A percentile compares a stretch with the other conserved stretches of the same genome.
Evolutionary conservation across 768 basidiomycete species (phyloP).

Genomic region (Hypsizygus marmoreus): DNA sequence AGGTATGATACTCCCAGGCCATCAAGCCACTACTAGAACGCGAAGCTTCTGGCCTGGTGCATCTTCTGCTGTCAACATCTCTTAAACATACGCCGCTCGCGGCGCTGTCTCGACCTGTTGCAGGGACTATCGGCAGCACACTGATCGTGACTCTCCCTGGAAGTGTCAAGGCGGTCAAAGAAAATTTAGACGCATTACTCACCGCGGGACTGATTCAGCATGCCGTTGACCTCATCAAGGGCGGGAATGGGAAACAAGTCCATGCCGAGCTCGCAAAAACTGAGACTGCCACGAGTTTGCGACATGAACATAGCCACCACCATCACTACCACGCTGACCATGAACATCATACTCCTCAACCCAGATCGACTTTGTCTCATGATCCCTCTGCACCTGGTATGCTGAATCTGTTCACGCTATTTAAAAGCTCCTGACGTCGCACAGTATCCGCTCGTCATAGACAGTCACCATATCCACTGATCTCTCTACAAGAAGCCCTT

Average conservation of each 20-base stretch:
- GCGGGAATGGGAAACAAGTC: conserved; percentile 62
- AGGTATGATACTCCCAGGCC: conserved; percentile 40
- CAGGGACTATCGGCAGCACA: conserved; percentile 66
- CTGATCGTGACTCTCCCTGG: conserved; percentile 84
- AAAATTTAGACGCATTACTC: conserved; percentile 69
- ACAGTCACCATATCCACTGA: conserved; percentile 73
- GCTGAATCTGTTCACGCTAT: conserved; percentile 17
- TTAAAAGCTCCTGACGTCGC: neutral
- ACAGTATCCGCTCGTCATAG: conserved; percentile 75
- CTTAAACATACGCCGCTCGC: conserved; percentile 77
- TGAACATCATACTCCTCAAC: conserved; percentile 47
- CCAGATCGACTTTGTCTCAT: conserved; percentile 62
- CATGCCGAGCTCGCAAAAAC: conserved; percentile 51
- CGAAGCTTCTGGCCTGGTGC: conserved; percentile 69
- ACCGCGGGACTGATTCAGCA: conserved; percentile 60
- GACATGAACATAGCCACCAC: conserved; percentile 38
- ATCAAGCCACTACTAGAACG: conserved; percentile 66
- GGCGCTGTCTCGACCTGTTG: conserved; percentile 80
- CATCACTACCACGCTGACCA: conserved; percentile 33
- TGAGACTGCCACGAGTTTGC: too few relatives aligned
- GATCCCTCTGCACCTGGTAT: conserved; percentile 70
- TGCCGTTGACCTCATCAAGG: conserved; percentile 71
- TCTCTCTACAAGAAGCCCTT: conserved; percentile 69
- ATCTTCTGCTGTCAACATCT: conserved; percentile 69
- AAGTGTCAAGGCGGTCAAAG: conserved; percentile 81